Evolutionary conservation across 768 basidiomycete species (phyloP).

Genomic region (Mycena belliarum): DNA sequence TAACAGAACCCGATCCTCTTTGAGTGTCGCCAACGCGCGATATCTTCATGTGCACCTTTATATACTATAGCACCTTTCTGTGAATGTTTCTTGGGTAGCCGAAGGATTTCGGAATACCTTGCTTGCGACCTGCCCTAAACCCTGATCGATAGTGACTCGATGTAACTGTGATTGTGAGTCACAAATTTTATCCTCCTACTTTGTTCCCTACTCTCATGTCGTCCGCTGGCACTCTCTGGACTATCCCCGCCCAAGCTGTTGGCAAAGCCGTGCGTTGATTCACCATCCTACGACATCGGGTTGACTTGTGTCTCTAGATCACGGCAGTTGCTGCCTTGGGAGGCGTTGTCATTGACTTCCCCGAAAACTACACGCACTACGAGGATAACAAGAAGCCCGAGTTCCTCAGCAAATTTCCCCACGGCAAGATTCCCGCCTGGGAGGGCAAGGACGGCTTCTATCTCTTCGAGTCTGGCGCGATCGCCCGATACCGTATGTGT

Average conservation of each 20-base stretch:
- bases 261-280: slow-evolving; percentile 51
- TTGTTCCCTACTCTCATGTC: slow-evolving; percentile 16
- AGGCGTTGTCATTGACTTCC: slow-evolving; percentile 57
- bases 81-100: too few relatives aligned
- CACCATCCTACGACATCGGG: neutral
- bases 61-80: too few relatives aligned
- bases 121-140: too few relatives aligned
- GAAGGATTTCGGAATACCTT: too few relatives aligned
- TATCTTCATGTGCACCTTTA: too few relatives aligned
- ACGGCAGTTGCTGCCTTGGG: slow-evolving; percentile 59
- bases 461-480: slow-evolving; percentile 75
- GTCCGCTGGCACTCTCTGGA: slow-evolving; percentile 68
- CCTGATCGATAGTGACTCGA: too few relatives aligned
- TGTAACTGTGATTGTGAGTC: neutral
- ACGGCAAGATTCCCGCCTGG: slow-evolving; percentile 83
- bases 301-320: slow-evolving; percentile 34
- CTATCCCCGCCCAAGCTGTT: slow-evolving; percentile 39
- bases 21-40: too few relatives aligned
- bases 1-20: too few relatives aligned
- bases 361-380: slow-evolving; percentile 55
- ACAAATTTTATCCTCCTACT: slow-evolving; percentile 19
- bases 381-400: slow-evolving; percentile 72
- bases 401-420: slow-evolving; percentile 73
- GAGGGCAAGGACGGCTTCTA: slow-evolving; percentile 77
- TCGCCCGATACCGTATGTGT: slow-evolving; percentile 87